Base-by-base conservation (phyloP, 1,284 basidiomycete species). In the Singerocomus inundabilis region DNA sequence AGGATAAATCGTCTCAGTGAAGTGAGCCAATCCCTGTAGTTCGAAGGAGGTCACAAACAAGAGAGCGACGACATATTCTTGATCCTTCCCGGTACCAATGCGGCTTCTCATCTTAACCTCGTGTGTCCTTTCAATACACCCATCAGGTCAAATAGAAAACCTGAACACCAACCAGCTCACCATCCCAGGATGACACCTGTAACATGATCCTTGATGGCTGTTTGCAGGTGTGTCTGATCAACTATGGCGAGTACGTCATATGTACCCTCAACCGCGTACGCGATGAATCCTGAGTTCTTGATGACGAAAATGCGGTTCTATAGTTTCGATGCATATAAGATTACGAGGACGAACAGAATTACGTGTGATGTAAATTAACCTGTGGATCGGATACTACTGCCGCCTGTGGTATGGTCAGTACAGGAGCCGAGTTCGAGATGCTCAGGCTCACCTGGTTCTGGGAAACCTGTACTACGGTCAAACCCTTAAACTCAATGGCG, bases 321-420 rank as follows among this genome's bases (percentile, higher is more conserved):
- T 31, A 26, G 33, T 52, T 44, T 26, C 11, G 24, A 31, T 28
- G 31, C 1, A 11, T n/a, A 29, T 53, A 35, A 55, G 36, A 15
- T 44, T 21, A 11, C 4, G 5, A 39, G 30, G 6, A 41, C 8
- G n/a, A 21, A 35, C 15, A 28, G 6, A 5, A 21, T 40, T 6
- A 12, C 3, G 15, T n/a, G n/a, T n/a, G n/a, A 45, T 24, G 6
- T 26, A 16, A 32, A 40, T 33, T 46, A 47, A 70, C 70, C 62
- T 86, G 85, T 36, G 88, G 88, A 61, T 91, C 85, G 2, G 82
- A 86, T 31, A 90, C 73, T 31, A 90, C 85, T 1, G 88, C 86
- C 6, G 85, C 86, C 71, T 84, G 67, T 2, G 25, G 29, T 9
- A 11, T 12, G 6, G 24, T 62, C 18, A 53, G 53, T 51, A 32